Evolutionary conservation across 2,329 filamentous ascomycete genomes (phyloP), one percentile per base, ranked within the genome.

Genomic region (Paraconiothyrium brasiliense): DNA sequence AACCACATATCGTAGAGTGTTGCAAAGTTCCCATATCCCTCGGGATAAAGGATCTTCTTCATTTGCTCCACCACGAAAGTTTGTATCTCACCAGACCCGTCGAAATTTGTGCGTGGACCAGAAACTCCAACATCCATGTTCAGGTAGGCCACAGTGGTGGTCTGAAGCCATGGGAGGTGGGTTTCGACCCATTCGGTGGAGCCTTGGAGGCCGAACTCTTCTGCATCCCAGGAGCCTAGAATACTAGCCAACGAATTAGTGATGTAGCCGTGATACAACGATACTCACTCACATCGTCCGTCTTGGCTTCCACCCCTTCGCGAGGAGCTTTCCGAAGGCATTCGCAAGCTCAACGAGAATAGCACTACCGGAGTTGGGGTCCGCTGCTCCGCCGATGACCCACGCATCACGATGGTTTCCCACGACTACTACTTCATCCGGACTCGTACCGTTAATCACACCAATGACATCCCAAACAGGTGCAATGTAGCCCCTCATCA

Each of bases 401-500:
- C 82, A 84, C 0, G 82, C 82, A 71, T 84, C 82, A 8, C 82
- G 76, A 61, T 84, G 82, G 22, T 84, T 84, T 2, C 82, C 82
- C 20, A 84, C 72, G 10, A 84, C 65, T 7, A 84, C 73, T 9
- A 82, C 80, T 68, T 89, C 86, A 65, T 84, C 79, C 58, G 75
- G 63, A 59, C 90, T 86, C 54, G 80, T 85, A 64, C 85, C 87
- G 65, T 88, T 88, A 72, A 92, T 87, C 16, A 92, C 80, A 14
- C 86, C 85, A 59, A 85, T 88, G 37, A 86, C 84, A 75, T 92
- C 88, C 92, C 92, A 96, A 47, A 93, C 80, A 6, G 92, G 91
- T 0, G 90, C 94, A 0, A 86, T 94, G 27, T 87, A 87, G 72
- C 94, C 94, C 49, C 92, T 86, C 77, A 94, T 91, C 72, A 92